Conservation (phyloP, 2,329 filamentous ascomycete species). For the Rhytidhysteron rufulum region DNA sequence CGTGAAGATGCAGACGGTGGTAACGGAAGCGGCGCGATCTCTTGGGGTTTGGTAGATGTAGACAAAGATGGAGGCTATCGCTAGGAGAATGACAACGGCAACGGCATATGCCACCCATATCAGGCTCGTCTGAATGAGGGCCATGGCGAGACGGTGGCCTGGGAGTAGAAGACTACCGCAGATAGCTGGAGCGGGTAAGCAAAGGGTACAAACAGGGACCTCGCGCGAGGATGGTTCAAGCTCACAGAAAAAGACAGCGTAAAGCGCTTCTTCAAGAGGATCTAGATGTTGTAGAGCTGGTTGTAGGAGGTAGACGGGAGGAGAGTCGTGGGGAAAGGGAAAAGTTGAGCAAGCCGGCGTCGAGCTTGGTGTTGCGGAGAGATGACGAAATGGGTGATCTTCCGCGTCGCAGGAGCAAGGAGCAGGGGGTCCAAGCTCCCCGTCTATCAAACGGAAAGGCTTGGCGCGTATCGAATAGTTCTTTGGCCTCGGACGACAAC, state of each 20-base stretch:
- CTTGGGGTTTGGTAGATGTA: constrained; percentile 87
- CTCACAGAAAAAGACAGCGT: background rate
- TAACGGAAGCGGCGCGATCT: constrained; percentile 80
- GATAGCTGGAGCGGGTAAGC: background rate
- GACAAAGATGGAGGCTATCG: constrained; percentile 78
- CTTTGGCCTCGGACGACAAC: too few species aligned
- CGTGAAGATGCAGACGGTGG: constrained; percentile 79
- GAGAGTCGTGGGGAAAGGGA: background rate
- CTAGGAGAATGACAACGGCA: constrained; percentile 70
- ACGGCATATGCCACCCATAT: constrained; percentile 95
- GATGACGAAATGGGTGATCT: background rate
- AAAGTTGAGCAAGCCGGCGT: background rate
- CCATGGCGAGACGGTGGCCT: constrained; percentile 44
- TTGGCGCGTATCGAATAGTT: too few species aligned
- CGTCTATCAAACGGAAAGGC: too few species aligned
- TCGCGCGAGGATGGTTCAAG: too few species aligned
- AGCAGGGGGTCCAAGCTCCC: background rate
- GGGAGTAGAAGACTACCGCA: background rate
- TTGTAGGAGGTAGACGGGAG: too few species aligned
- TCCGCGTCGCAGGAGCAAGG: background rate
- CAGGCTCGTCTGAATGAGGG: constrained; percentile 77
- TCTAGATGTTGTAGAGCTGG: too few species aligned
- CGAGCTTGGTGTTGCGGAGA: background rate
- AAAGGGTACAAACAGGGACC: too few species aligned
- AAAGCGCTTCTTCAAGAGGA: too few species aligned